Evolutionary conservation across 176 grass and related monocot species (phyloP), one percentile per base, ranked within the genome.

Genomic region (Carex pumila): DNA sequence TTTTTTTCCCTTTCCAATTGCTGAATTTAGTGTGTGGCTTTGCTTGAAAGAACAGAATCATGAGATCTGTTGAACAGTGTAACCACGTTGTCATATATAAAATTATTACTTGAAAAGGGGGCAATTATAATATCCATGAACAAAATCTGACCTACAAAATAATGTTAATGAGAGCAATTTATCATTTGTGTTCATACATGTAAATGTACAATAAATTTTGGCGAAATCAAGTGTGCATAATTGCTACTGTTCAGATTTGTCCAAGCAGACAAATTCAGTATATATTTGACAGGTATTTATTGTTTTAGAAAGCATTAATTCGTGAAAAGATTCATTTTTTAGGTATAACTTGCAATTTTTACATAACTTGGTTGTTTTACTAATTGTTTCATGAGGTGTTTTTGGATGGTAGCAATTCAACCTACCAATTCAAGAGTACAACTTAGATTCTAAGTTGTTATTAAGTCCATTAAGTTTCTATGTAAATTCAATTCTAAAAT

Each of bases 161-260:
- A 30, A 25, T 50, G 10, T 6, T 14, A n/a, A 12, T 73, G 19
- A 3, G 1, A 52, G 71, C 9, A 52, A 57, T 15, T 3, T 29
- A 74, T 3, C 7, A 12, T 50, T 47, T 43, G 69, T 50, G 70
- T 5, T 11, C 73, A 78, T 34, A 78, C 57, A 36, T 30, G 25
- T 32, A 57, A 56, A 8, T 78, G 25, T 29, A 34, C 52, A 55
- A 78, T 55, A 78, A 57, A 78, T 78, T 78, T 3, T 21, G 6
- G 52, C 50, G 29, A 78, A 57, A 57, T 78, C 50, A 78, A 52
- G 52, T 57, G 73, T 34, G 6, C 50, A 30, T 57, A 34, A 78
- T 56, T 78, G 73, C 50, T 78, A 57, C 52, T 78, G 49, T 55
- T 78, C 52, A 78, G 73, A 78, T 32, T 78, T 78, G 73, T 78